These are phyloP conservation scores for Gastrolobium bilobum DNA, from an alignment of 306 rosid species.

Conservation along the genomic window DNA sequence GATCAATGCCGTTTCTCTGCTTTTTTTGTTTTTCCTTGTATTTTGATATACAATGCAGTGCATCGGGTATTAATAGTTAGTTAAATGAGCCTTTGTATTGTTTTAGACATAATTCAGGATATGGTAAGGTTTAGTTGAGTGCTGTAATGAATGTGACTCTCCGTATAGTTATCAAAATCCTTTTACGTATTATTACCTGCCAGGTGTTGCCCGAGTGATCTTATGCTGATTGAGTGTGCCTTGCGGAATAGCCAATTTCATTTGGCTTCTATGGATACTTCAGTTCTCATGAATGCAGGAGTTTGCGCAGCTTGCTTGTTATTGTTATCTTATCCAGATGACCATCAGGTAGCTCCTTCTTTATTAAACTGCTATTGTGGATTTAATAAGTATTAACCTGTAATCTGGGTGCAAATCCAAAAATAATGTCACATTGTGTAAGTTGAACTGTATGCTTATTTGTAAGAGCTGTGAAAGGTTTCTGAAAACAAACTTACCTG, in stretches of 20 bases:
- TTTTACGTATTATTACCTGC: conserved; percentile 12
- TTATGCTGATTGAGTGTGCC: conserved; percentile 24
- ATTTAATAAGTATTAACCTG: conserved; percentile 10
- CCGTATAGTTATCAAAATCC: conserved; percentile 13
- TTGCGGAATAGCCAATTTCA: conserved; percentile 5
- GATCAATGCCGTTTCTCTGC: conserved; percentile 41
- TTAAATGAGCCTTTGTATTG: conserved; percentile 25
- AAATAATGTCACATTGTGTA: conserved; percentile 7
- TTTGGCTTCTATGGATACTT: conserved; percentile 29
- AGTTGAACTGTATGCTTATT: conserved; percentile 34
- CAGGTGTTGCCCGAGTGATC: conserved; percentile 33
- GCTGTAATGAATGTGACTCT: conserved; percentile 8
- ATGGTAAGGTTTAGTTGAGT: conserved; percentile 17
- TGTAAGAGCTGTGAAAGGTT: conserved; percentile 14
- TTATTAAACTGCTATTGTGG: conserved; percentile 1
- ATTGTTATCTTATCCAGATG: conserved; percentile 69
- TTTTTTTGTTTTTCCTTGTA: conserved; percentile 29
- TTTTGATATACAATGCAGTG: conserved; percentile 22
- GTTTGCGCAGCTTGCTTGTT: conserved; percentile 74
- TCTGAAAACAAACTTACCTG: not conserved
- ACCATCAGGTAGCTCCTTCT: conserved; percentile 69
- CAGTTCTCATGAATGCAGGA: conserved; percentile 56
- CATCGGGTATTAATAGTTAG: conserved; percentile 20
- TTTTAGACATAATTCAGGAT: not conserved
- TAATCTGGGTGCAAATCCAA: conserved; percentile 16